Evolutionary conservation across 805 yeast genomes (phyloP).

Genomic region (Pichia occidentalis): DNA sequence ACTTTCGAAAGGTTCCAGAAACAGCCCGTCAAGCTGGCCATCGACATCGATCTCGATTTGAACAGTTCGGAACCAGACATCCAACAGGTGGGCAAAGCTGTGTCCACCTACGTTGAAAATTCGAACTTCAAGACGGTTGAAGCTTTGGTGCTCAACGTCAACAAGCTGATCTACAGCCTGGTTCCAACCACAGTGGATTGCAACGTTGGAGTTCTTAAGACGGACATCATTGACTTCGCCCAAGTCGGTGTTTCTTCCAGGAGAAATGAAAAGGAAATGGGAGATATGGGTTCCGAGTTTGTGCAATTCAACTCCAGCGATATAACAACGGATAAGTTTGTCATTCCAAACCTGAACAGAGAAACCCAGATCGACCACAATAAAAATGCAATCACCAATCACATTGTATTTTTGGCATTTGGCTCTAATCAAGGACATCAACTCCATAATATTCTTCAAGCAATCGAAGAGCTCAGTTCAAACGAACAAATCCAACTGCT

Average conservation of each 20-base stretch:
- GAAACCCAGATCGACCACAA: conserved; percentile 14
- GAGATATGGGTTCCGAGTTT: conserved; percentile 10
- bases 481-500: conserved; percentile 37
- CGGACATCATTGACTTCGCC: conserved; percentile 81
- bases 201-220: conserved; percentile 68
- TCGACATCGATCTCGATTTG: conserved; percentile 36
- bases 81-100: conserved; percentile 38
- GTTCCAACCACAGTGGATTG: conserved; percentile 18
- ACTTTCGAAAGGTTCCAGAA: conserved; percentile 78
- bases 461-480: conserved; percentile 42
- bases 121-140: conserved; percentile 89
- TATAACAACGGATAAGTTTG: conserved; percentile 16
- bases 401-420: conserved; percentile 70
- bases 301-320: conserved; percentile 20
- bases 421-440: conserved; percentile 85
- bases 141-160: conserved; percentile 72
- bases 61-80: conserved; percentile 30
- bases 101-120: conserved; percentile 59
- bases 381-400: conserved; percentile 22
- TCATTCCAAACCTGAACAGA: conserved; percentile 27
- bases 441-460: conserved; percentile 48
- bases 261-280: conserved; percentile 40
- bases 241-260: conserved; percentile 80
- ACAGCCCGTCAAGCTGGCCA: conserved; percentile 65
- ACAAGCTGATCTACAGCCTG: conserved; percentile 28